Percentiles rank a stretch among this genome's conserved stretches.
phyloP scores from a whole-genome alignment of 1,139 yeast genomes.

The Saccharomyces hybrid region DNA sequence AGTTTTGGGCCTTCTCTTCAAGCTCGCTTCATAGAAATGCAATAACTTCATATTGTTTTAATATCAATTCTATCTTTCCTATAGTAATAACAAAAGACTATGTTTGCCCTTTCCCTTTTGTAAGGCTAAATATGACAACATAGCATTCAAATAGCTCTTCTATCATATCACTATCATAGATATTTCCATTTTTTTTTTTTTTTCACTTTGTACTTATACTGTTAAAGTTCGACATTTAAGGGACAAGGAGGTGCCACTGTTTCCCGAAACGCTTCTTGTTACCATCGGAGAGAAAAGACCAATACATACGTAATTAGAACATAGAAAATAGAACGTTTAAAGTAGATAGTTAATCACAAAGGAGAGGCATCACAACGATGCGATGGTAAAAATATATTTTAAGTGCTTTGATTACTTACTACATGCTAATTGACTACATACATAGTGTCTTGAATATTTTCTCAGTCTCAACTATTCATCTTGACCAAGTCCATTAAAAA shows the following conservation, averaged over 20 bases:
- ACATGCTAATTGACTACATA: not conserved
- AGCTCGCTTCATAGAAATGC: conserved; percentile 36
- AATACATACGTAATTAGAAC: not conserved
- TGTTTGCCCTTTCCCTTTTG: not conserved
- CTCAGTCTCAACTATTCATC: not conserved
- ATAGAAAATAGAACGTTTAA: not conserved
- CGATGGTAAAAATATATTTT: not conserved
- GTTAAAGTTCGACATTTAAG: not conserved
- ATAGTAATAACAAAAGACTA: not conserved
- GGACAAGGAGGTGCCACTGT: not conserved
- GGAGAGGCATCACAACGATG: not conserved
- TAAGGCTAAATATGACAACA: not conserved
- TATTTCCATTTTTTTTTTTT: not conserved
- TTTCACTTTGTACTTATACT: not conserved
- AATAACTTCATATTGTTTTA: conserved; percentile 18
- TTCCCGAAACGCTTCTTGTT: not conserved
- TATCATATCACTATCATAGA: not conserved
- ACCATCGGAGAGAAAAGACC: not conserved
- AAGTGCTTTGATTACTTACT: not conserved
- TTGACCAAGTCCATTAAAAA: conserved; percentile 8
- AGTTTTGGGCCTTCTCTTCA: conserved; percentile 42
- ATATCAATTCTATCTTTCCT: not conserved
- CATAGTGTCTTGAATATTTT: not conserved
- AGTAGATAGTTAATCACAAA: not conserved
- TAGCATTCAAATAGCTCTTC: not conserved